Evolutionary conservation across 148 eudicot genomes (phyloP).

Genomic region (Camellia japonica): DNA sequence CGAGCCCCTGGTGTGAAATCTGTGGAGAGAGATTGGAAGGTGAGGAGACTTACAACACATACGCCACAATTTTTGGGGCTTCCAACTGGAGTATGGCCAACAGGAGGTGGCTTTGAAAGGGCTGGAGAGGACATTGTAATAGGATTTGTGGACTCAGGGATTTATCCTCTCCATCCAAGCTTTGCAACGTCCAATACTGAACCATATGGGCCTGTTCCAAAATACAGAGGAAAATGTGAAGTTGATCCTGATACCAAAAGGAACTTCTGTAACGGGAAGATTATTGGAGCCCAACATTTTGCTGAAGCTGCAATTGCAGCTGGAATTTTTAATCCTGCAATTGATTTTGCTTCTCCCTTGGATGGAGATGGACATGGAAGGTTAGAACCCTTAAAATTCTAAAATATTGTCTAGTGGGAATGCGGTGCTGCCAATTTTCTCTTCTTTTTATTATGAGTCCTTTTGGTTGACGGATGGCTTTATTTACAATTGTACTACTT

Average conservation of each 20-base stretch:
- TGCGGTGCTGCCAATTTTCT: neutral
- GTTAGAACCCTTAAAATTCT: conserved; percentile 34
- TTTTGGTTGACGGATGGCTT: conserved; percentile 7
- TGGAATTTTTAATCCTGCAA: conserved; percentile 80
- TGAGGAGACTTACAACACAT: conserved; percentile 88
- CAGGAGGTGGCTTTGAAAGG: conserved; percentile 83
- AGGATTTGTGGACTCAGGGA: conserved; percentile 94
- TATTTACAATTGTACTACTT: neutral
- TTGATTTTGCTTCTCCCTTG: conserved; percentile 90
- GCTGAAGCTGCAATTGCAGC: conserved; percentile 93
- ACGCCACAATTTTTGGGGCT: conserved; percentile 97
- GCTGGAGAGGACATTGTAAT: conserved; percentile 95
- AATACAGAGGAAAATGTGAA: conserved; percentile 92
- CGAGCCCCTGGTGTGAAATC: conserved; percentile 87
- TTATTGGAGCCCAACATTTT: conserved; percentile 97
- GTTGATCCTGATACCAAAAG: conserved; percentile 65
- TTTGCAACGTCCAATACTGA: conserved; percentile 62
- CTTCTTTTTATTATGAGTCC: neutral
- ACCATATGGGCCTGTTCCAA: conserved; percentile 78
- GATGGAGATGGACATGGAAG: conserved; percentile 99
- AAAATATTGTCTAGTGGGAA: no score
- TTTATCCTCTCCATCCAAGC: conserved; percentile 85
- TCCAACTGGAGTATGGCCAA: conserved; percentile 98
- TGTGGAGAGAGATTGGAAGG: conserved; percentile 95
- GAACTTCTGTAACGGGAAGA: conserved; percentile 90